Evolutionary conservation across 1,284 basidiomycete species (phyloP).

Genomic region (Puccinia horiana): DNA sequence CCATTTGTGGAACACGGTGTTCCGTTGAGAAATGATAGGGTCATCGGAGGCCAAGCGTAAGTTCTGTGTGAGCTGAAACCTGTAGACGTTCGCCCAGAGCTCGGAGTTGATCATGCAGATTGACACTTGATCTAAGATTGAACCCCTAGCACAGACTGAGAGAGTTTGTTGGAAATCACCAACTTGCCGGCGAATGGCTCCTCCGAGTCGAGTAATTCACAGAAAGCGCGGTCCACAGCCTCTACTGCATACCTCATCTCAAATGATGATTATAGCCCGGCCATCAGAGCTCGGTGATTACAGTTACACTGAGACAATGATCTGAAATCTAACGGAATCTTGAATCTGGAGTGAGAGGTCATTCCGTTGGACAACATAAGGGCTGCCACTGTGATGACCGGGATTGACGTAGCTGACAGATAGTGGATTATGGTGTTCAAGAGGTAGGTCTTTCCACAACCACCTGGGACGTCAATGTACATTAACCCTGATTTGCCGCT

Average conservation of each 20-base stretch:
- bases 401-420: background rate
- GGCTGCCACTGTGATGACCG: background rate
- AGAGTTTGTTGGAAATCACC: background rate
- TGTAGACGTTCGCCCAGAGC: background rate
- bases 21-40: background rate
- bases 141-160: background rate
- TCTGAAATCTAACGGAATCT: background rate
- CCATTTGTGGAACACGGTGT: background rate
- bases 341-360: conserved; percentile 5
- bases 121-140: background rate
- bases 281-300: background rate
- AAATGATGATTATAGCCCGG: background rate
- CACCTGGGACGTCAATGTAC: conserved; percentile 7
- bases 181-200: background rate
- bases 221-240: background rate
- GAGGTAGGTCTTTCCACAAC: background rate
- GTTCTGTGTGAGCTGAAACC: background rate
- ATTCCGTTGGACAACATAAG: background rate
- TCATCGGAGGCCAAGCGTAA: background rate
- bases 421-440: background rate
- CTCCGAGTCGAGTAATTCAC: background rate
- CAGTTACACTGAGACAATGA: background rate
- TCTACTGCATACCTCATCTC: conserved; percentile 15
- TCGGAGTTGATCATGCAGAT: background rate
- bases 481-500: background rate